Evolutionary conservation across 352 stramenopile species (phyloP), one percentile per base, ranked within the genome.

Genomic region (Phytophthora aleatoria): DNA sequence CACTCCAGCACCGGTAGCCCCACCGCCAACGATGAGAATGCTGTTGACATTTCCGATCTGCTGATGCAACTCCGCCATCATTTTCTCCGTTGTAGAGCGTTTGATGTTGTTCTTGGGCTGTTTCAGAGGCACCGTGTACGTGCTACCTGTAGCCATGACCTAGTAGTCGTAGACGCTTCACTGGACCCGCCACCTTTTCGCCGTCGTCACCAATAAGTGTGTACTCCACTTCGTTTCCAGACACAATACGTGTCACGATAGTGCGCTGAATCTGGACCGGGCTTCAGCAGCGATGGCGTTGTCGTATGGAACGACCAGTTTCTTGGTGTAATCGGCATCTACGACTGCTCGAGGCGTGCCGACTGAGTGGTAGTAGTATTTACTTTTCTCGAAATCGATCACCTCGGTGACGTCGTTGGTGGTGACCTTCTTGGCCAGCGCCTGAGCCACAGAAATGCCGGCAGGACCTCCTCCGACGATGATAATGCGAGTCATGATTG

Each of bases 111-210:
- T 66, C 47, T 64, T 64, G 39, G 55, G 67, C 26, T 71, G 74
- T 48, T 89, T 91, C 62, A 89, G 81, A 2, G 82, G 82, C 45
- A 73, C 64, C 3, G 78, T 67, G 76, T 89, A 89, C 49, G 68
- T 85, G 64, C 71, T 85, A 11, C 77, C 77, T 0, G 80, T 91
- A 16, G 82, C 82, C 28, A 91, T 49, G 30, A 91, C 69, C 6
- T 89, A 61, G 51, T 84, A 89, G 74, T 88, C 79, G 49, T 81
- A 91, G 39, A 33, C 51, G 72, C 50, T 79, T 73, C 43, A 69
- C 60, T 43, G 62, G 52, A 3, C 50, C 60, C 3, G 58, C 50
- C 47, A 72, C 48, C 52, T 74, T 58, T 27, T 79, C 51, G 33
- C 67, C 66, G 53, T 76, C 61, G 10, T 75, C 69, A 31, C 44